Conservation (phyloP, 371 early-diverging fungal species). For the Mycotypha africana region DNA sequence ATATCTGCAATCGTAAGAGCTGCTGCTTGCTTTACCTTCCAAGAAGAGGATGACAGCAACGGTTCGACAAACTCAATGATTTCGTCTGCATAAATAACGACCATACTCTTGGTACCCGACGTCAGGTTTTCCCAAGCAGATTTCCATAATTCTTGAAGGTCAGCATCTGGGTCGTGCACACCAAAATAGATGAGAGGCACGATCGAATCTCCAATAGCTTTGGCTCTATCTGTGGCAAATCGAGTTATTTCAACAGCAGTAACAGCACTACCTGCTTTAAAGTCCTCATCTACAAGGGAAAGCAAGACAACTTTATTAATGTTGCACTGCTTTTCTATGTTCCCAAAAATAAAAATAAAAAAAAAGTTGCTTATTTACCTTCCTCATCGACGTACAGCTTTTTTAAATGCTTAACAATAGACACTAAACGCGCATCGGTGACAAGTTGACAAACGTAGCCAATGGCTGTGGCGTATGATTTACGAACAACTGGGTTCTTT, state of each 20-base stretch:
- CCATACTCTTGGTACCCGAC: slow-evolving; percentile 60
- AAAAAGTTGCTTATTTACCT: too few relatives aligned
- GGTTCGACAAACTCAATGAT: slow-evolving; percentile 52
- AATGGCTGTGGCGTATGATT: slow-evolving; percentile 79
- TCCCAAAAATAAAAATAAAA: too few relatives aligned
- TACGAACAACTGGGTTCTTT: slow-evolving; percentile 74
- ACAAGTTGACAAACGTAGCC: slow-evolving; percentile 74
- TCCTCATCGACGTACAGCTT: slow-evolving; percentile 69
- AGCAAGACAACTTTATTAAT: neutral
- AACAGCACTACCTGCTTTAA: slow-evolving; percentile 69
- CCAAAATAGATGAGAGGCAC: slow-evolving; percentile 78
- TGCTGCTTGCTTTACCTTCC: slow-evolving; percentile 79
- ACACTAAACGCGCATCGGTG: slow-evolving; percentile 52
- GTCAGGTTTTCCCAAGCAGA: slow-evolving; percentile 84
- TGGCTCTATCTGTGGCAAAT: slow-evolving; percentile 66
- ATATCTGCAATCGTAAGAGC: slow-evolving; percentile 66
- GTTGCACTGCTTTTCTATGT: neutral
- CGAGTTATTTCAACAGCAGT: slow-evolving; percentile 71
- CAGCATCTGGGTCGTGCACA: slow-evolving; percentile 61
- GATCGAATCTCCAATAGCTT: slow-evolving; percentile 51
- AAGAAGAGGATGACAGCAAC: slow-evolving; percentile 60
- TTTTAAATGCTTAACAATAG: slow-evolving; percentile 63
- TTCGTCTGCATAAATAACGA: slow-evolving; percentile 55
- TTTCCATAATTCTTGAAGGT: slow-evolving; percentile 61
- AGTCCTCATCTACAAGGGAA: slow-evolving; percentile 59